Base-by-base conservation (phyloP, 768 basidiomycete species). In the Cystofilobasidium macerans region DNA sequence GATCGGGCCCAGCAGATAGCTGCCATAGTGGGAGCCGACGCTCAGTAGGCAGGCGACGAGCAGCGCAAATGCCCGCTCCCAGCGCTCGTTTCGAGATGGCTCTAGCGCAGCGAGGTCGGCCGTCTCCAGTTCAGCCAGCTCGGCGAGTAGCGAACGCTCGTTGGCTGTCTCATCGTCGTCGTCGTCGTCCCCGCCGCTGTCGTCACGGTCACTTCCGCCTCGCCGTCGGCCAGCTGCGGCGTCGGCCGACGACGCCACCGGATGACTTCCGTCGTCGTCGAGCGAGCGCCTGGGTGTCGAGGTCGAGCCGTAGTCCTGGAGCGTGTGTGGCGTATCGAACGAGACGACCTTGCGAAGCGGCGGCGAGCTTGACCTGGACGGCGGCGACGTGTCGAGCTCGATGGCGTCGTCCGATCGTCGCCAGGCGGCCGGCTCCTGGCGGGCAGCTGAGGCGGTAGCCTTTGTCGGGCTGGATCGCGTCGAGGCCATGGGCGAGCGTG, bases 1-100 rank as follows among this genome's bases (percentile, higher is more conserved):
- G 62, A 51, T 43, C 18, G 67, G 89, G 0, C 86, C 87, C 3
- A 92, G 81, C 8, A 86, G 82, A 71, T 89, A 85, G 2, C 82
- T 81, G 20, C 84, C 85, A 73, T 38, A 68, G 57, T 68, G 61
- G 20, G 43, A 48, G 35, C 61, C 62, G 12, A 68, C 56, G 2
- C 42, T 38, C 0, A 68, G 42, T n/a, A 68, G 36, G 28, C 61
- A 63, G 1, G 67, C 67, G 2, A 68, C 67, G 16, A 64, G 36
- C 24, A 68, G 26, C 22, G 67, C 67, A 47, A 68, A 68, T 42
- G 54, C 62, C 14, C 67, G 56, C 62, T 62, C 61, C 63, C 58
- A 60, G 26, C 40, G 36, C 40, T 60, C 58, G 40, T 18, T 32
- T 30, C 18, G 28, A 11, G 51, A 30, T 11, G 51, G 14, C 14